Conservation (phyloP, 495 filamentous ascomycete genomes). For the Tuber aestivum region DNA sequence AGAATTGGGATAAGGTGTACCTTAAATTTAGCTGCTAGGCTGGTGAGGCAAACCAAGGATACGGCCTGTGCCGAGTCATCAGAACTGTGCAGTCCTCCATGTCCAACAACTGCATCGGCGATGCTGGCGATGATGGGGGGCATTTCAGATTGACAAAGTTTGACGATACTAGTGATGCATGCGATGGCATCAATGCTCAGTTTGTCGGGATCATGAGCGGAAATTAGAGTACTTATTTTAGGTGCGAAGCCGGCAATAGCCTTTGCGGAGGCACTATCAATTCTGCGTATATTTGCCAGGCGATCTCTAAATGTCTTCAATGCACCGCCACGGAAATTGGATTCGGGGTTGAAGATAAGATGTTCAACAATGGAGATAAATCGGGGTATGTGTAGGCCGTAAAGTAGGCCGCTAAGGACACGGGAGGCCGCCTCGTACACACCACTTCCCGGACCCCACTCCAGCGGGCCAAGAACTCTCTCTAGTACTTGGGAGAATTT, state of each 20-base stretch:
- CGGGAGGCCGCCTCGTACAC: conserved; percentile 55
- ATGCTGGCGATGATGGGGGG: conserved; percentile 52
- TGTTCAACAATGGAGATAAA: conserved; percentile 77
- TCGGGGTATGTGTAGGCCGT: conserved; percentile 71
- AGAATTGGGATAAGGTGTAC: conserved; percentile 77
- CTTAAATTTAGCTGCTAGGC: conserved; percentile 77
- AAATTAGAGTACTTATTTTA: conserved; percentile 64
- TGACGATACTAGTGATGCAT: conserved; percentile 87
- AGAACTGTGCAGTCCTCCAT: conserved; percentile 64
- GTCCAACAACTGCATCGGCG: conserved; percentile 67
- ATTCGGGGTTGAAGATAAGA: conserved; percentile 64
- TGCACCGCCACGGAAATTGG: conserved; percentile 68
- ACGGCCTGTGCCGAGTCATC: conserved; percentile 69
- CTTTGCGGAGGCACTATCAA: conserved; percentile 58
- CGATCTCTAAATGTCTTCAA: conserved; percentile 71
- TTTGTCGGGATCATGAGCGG: conserved; percentile 53
- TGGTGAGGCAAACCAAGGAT: conserved; percentile 80
- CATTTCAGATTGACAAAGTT: conserved; percentile 73
- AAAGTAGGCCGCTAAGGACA: conserved; percentile 67
- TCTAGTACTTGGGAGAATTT: conserved; percentile 65
- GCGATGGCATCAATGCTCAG: conserved; percentile 75
- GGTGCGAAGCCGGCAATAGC: conserved; percentile 73
- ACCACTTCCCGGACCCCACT: conserved; percentile 51
- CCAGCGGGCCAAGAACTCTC: conserved; percentile 53
- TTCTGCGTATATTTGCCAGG: conserved; percentile 60